Percentiles rank a stretch among this genome's conserved stretches.
Evolutionary conservation across 331 rosid genomes (phyloP).

Genomic region (Arachis monticola): DNA sequence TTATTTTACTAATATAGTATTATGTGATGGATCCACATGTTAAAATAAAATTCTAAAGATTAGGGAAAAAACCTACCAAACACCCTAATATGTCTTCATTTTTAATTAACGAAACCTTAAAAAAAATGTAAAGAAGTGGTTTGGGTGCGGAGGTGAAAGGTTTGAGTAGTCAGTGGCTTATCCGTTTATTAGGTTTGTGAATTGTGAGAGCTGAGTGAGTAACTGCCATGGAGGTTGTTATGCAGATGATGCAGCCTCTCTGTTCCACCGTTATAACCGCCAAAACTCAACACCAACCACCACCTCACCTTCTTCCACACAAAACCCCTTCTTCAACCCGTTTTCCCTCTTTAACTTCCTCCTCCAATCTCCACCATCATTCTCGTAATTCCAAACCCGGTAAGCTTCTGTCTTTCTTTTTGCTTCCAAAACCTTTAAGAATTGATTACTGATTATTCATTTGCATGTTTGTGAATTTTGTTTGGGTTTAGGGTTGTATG

Average conservation of each 20-base stretch:
- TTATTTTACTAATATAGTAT: too few relatives aligned
- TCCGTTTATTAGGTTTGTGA: too few relatives aligned
- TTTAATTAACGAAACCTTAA: too few relatives aligned
- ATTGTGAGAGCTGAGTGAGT: too few relatives aligned
- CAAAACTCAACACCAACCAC: conserved; percentile 24
- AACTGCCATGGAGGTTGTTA: conserved; percentile 56
- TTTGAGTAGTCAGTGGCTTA: too few relatives aligned
- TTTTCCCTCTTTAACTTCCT: conserved; percentile 38
- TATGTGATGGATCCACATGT: too few relatives aligned
- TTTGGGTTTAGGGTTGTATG: conserved; percentile 57
- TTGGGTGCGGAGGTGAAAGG: too few relatives aligned
- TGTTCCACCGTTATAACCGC: conserved; percentile 41
- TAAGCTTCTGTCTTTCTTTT: not conserved
- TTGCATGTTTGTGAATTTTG: conserved; percentile 32
- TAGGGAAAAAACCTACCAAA: too few relatives aligned
- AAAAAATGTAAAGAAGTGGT: too few relatives aligned
- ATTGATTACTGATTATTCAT: not conserved
- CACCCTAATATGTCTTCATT: too few relatives aligned
- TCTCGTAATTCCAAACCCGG: conserved; percentile 47
- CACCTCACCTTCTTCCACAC: conserved; percentile 36
- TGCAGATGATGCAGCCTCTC: conserved; percentile 43
- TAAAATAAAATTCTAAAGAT: too few relatives aligned
- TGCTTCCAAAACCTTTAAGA: not conserved
- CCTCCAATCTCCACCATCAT: conserved; percentile 37
- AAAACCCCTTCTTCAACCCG: conserved; percentile 24